phyloP scores from a whole-genome alignment of 441 rosid species.

The Raphanus hybrid region DNA sequence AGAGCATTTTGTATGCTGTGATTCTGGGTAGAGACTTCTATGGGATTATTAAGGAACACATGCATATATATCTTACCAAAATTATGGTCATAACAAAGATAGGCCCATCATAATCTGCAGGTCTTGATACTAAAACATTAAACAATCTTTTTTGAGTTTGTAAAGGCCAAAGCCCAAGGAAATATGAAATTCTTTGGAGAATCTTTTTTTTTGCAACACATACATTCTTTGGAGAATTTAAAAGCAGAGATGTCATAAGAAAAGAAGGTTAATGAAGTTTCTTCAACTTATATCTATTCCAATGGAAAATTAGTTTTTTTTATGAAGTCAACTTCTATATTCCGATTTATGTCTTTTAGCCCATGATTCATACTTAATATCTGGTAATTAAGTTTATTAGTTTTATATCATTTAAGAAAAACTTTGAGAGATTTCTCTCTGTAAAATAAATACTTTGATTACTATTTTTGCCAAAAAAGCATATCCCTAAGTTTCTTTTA shows the following conservation, averaged over 20 bases:
- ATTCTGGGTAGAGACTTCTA: no score
- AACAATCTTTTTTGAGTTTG: background rate
- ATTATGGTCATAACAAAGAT: background rate
- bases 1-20: background rate
- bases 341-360: no score
- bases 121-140: no score
- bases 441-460: background rate
- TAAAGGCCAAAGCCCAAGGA: background rate
- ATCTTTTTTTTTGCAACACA: no score
- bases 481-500: no score
- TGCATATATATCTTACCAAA: background rate
- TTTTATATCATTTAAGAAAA: background rate
- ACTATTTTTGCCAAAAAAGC: no score
- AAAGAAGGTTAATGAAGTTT: background rate
- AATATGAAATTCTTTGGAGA: background rate
- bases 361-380: background rate
- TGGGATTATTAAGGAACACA: background rate
- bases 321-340: background rate
- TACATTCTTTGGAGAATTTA: no score
- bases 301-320: no score
- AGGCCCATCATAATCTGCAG: background rate
- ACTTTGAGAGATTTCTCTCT: no score
- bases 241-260: background rate
- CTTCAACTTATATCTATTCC: background rate
- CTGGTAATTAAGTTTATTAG: background rate